A percentile compares a stretch with the other conserved stretches of the same genome.
phyloP scores from a whole-genome alignment of 495 filamentous ascomycete species.

The Pyrenula massariospora region DNA sequence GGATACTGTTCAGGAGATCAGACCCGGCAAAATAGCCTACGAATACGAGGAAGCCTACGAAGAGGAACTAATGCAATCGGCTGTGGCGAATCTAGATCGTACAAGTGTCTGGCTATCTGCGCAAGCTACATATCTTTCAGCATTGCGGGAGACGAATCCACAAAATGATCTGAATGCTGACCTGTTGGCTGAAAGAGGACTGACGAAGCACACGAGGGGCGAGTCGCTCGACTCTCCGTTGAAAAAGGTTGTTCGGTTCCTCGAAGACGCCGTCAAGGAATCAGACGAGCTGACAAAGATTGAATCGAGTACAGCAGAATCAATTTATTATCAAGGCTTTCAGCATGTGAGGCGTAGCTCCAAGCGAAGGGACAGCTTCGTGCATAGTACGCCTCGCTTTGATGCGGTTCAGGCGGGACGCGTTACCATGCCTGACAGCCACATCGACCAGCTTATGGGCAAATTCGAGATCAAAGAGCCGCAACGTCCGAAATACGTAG shows the following conservation, averaged over 20 bases:
- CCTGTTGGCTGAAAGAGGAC: not conserved
- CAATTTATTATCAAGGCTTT: conserved; percentile 88
- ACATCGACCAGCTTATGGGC: conserved; percentile 63
- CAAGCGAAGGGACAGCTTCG: conserved; percentile 58
- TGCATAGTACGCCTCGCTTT: conserved; percentile 72
- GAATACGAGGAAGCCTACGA: conserved; percentile 64
- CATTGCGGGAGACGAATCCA: conserved; percentile 54
- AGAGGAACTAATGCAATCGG: conserved; percentile 49
- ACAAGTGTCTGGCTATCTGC: conserved; percentile 73
- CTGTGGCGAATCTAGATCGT: conserved; percentile 59
- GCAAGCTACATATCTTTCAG: conserved; percentile 65
- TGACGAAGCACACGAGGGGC: conserved; percentile 12
- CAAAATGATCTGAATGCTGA: conserved; percentile 23
- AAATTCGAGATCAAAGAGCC: conserved; percentile 52
- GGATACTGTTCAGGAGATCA: conserved; percentile 24
- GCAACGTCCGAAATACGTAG: conserved; percentile 34
- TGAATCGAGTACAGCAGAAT: conserved; percentile 41
- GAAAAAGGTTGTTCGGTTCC: conserved; percentile 73
- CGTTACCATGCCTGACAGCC: conserved; percentile 47
- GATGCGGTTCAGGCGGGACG: conserved; percentile 82
- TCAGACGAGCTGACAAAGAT: conserved; percentile 18
- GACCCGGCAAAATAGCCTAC: conserved; percentile 15
- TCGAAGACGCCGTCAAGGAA: conserved; percentile 39
- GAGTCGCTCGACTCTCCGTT: conserved; percentile 23
- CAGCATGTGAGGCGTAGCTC: conserved; percentile 51